Evolutionary conservation across 352 stramenopile genomes (phyloP), one percentile per base, ranked within the genome.

Genomic region (Achlya hypogyna): DNA sequence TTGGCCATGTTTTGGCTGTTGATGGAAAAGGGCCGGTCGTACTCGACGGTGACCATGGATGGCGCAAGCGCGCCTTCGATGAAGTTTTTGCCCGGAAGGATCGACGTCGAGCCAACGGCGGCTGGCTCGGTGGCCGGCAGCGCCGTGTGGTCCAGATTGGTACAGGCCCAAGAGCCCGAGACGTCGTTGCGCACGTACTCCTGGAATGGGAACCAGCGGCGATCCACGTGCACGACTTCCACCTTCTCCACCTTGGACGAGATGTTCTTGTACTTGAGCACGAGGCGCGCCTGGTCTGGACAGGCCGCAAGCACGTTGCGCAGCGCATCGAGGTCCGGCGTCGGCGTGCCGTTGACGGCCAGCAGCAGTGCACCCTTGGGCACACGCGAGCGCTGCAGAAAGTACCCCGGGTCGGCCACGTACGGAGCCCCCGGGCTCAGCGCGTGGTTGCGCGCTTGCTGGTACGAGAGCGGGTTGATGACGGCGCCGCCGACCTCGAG

Each of bases 151-250:
- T 54, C 42, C 52, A 93, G 84, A 38, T 72, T 79, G n/a, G 82
- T 73, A 63, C 86, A 89, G 52, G 89, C 78, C 86, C 86, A 95
- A 25, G 77, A 89, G 22, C 86, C 86, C 25, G 86, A 74, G 45
- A 76, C 81, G 63, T 95, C 86, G 53, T 95, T 80, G 16, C 86
- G 79, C 12, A 74, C 80, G 66, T 91, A 92, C 51, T 92, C 78
- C n/a, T 76, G 86, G 56, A 93, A 92, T 16, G 86, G 84, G 66
- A 96, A 97, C 91, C 91, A 97, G n/a, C 88, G 87, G 10, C 86
- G 81, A 63, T 97, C 89, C 18, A 96, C 84, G 68, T 91, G 86
- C 10, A 92, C 86, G 16, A 94, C 83, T 43, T 94, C 86, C 3
- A 94, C 80, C 54, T 89, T 88, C 51, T 91, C 83, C 1, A 83